phyloP scores from a whole-genome alignment of 176 grass and related monocot genomes.

The Carex littledalei region DNA sequence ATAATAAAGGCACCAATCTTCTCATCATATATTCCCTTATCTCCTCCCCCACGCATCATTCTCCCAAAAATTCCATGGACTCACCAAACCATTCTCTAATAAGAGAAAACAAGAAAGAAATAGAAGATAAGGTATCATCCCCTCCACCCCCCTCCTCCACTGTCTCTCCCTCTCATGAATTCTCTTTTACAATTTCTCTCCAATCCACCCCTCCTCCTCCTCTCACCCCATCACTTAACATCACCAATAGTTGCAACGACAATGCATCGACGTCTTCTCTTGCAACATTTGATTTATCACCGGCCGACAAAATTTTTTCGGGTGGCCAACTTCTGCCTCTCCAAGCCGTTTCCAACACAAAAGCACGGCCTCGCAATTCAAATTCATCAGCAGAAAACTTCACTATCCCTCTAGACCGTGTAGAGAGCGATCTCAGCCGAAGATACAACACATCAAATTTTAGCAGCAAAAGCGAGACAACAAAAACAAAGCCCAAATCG shows the following conservation, averaged over 20 bases:
- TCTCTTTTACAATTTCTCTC: constrained; percentile 45
- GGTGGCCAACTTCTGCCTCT: constrained; percentile 26
- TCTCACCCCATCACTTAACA: neutral
- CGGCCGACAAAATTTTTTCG: constrained; percentile 1
- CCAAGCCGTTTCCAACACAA: neutral
- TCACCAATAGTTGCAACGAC: constrained; percentile 27
- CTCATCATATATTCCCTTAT: constrained; percentile 38
- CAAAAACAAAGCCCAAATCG: constrained; percentile 30
- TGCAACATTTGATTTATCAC: neutral
- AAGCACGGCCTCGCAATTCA: constrained; percentile 5
- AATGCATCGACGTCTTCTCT: constrained; percentile 4
- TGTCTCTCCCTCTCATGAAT: constrained; percentile 41
- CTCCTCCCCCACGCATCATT: constrained; percentile 16
- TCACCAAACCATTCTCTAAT: constrained; percentile 21
- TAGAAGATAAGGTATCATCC: constrained; percentile 24
- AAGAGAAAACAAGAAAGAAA: constrained; percentile 21
- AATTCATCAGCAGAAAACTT: constrained; percentile 28
- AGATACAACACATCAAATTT: constrained; percentile 22
- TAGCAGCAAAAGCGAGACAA: constrained; percentile 7
- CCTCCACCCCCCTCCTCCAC: constrained; percentile 6
- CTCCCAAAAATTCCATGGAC: constrained; percentile 33
- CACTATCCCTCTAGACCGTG: constrained; percentile 31
- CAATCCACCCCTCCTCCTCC: constrained; percentile 17
- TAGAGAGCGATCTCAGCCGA: constrained; percentile 54
- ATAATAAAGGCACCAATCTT: neutral